Evolutionary conservation across 176 grass and related monocot genomes (phyloP), one percentile per base, ranked within the genome.

Genomic region (Melocanna baccifera): DNA sequence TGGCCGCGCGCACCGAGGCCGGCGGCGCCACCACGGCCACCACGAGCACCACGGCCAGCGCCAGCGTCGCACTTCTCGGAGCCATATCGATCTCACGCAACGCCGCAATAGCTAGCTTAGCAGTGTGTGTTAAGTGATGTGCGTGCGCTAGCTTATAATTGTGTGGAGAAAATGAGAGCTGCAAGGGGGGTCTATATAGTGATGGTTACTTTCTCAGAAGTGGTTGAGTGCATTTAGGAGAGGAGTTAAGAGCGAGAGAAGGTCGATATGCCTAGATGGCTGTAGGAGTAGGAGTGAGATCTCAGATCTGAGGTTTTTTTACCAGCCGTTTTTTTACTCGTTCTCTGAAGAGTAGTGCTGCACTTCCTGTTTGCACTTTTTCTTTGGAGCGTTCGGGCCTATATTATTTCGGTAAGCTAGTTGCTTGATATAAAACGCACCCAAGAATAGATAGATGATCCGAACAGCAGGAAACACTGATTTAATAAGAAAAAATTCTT

Each of bases 211-310:
- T 25, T 63, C 58, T 6, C 28, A 9, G 79, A 30, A 5, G 87
- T 84, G 1, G 75, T 55, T 79, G 87, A 9, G 68, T 37, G 87
- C 87, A 88, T 84, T 84, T 78, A 88, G 26, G 81, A 26, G 28
- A 55, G 57, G 75, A 89, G 75, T 84, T 79, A 84, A 78, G 74
- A 79, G 50, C 45, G 56, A 39, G 14, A 30, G 57, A 46, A 73
- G 75, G 81, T 88, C n/a, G n/a, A n/a, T n/a, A n/a, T n/a, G n/a
- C n/a, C n/a, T 36, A 48, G 68, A 67, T 80, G 75, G 69, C 29
- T 2, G 69, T 39, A 66, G 6, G 20, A 12, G 46, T 40, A 15
- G 36, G 25, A 7, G 37, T 61, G 9, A 71, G 37, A 13, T 71
- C 13, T 55, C 16, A 29, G 46, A 36, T 14, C 14, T n/a, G n/a